Percentiles rank a stretch among this genome's conserved stretches.
Conservation (phyloP, 1,284 basidiomycete species). For the Malassezia sp. region DNA sequence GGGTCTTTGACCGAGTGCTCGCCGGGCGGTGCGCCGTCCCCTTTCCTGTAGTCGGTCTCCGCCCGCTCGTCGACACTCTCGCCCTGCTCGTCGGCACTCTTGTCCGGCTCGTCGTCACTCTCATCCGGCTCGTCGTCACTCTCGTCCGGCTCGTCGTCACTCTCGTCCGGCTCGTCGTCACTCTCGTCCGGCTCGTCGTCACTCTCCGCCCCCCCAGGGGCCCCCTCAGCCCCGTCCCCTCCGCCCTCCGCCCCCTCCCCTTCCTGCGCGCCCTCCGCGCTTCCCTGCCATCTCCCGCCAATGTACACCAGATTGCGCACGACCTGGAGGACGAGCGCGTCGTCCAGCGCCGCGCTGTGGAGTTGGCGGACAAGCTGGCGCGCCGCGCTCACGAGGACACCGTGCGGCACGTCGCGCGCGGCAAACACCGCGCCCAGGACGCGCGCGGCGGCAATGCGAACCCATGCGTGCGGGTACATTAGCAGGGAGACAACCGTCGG, state of each 20-base stretch:
- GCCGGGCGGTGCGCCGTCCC: too few species aligned
- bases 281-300: constrained; percentile 51
- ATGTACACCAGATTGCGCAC: constrained; percentile 91
- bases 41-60: too few species aligned
- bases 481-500: constrained; percentile 67
- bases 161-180: constrained; percentile 24
- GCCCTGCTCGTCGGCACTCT: too few species aligned
- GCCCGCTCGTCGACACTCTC: too few species aligned
- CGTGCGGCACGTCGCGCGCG: constrained; percentile 17
- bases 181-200: constrained; percentile 17
- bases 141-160: constrained; percentile 6
- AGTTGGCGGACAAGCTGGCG: constrained; percentile 68
- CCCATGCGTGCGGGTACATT: constrained; percentile 87
- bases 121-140: constrained; percentile 23
- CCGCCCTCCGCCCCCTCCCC: constrained; percentile 14
- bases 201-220: constrained; percentile 18
- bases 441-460: constrained; percentile 68
- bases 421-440: constrained; percentile 65
- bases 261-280: constrained; percentile 11
- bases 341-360: constrained; percentile 68
- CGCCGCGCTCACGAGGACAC: constrained; percentile 61
- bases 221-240: constrained; percentile 27
- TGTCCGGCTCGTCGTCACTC: constrained; percentile 5
- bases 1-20: too few species aligned
- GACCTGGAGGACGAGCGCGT: constrained; percentile 65